Conservation (phyloP, 768 basidiomycete species). For the Boletus barrowsii region DNA sequence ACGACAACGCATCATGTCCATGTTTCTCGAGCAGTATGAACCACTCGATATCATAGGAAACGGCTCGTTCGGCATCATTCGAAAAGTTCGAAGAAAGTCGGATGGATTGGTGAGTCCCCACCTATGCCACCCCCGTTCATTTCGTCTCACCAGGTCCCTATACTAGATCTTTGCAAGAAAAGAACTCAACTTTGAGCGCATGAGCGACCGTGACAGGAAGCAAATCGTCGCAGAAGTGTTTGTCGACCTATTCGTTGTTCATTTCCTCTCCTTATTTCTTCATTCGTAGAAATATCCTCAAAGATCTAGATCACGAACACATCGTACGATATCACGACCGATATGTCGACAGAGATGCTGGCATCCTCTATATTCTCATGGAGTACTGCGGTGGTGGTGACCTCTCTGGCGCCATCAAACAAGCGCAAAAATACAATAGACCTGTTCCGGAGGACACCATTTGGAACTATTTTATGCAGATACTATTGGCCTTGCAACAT, state of each 20-base stretch:
- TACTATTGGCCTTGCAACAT: conserved; percentile 82
- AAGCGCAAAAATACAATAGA: conserved; percentile 61
- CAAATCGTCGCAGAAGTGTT: conserved; percentile 99
- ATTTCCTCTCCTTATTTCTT: not conserved
- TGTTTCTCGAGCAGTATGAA: conserved; percentile 76
- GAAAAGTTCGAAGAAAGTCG: conserved; percentile 82
- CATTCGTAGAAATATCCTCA: conserved; percentile 80
- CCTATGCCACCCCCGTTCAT: conserved; percentile 5
- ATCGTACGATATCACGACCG: conserved; percentile 96
- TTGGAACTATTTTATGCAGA: conserved; percentile 96
- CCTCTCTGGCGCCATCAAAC: conserved; percentile 83
- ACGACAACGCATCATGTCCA: conserved; percentile 18
- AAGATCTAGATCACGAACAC: conserved; percentile 91
- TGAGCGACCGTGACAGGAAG: conserved; percentile 93
- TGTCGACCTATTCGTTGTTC: conserved; percentile 30
- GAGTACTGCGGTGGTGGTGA: conserved; percentile 99
- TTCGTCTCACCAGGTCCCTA: not conserved
- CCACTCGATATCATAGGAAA: conserved; percentile 92
- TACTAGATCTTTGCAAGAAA: conserved; percentile 83
- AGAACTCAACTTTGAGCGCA: conserved; percentile 95
- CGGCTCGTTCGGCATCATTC: conserved; percentile 96
- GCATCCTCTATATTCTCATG: conserved; percentile 97
- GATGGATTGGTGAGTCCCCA: conserved; percentile 70
- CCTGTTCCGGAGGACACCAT: conserved; percentile 88
- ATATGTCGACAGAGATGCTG: conserved; percentile 84